Evolutionary conservation across 345 rosid species (phyloP).

Genomic region (Streptanthus diversifolius): DNA sequence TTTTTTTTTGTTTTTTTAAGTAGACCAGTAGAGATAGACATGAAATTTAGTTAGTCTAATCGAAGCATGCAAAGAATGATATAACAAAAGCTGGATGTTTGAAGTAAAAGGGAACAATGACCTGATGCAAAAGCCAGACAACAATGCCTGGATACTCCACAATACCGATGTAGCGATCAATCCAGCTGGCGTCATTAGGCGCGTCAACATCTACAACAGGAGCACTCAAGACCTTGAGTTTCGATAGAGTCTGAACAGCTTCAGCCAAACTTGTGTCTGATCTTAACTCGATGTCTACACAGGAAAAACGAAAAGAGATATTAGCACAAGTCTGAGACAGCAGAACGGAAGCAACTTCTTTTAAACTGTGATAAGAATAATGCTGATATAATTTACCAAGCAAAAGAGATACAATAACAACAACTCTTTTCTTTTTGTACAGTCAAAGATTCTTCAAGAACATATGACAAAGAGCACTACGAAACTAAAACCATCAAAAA

Average conservation of each 20-base stretch:
- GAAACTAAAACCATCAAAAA: background rate
- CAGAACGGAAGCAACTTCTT: background rate
- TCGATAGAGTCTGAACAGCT: conserved; percentile 71
- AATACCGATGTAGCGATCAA: conserved; percentile 87
- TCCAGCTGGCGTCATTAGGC: conserved; percentile 80
- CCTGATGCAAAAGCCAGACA: conserved; percentile 98
- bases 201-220: conserved; percentile 89
- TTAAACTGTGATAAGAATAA: background rate
- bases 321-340: background rate
- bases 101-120: conserved; percentile 23
- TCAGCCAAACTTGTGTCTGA: conserved; percentile 85
- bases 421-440: background rate
- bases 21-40: conserved; percentile 7
- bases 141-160: conserved; percentile 95
- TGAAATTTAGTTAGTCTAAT: conserved; percentile 3
- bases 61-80: background rate
- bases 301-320: background rate
- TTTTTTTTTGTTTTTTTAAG: background rate
- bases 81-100: background rate
- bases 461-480: background rate
- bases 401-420: background rate
- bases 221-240: conserved; percentile 66
- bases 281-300: conserved; percentile 67
- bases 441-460: background rate
- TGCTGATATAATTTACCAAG: background rate